A percentile compares a stretch with the other conserved stretches of the same genome.
phyloP scores from a whole-genome alignment of 768 basidiomycete genomes.

The Rhodosporidiobolus sp. region DNA sequence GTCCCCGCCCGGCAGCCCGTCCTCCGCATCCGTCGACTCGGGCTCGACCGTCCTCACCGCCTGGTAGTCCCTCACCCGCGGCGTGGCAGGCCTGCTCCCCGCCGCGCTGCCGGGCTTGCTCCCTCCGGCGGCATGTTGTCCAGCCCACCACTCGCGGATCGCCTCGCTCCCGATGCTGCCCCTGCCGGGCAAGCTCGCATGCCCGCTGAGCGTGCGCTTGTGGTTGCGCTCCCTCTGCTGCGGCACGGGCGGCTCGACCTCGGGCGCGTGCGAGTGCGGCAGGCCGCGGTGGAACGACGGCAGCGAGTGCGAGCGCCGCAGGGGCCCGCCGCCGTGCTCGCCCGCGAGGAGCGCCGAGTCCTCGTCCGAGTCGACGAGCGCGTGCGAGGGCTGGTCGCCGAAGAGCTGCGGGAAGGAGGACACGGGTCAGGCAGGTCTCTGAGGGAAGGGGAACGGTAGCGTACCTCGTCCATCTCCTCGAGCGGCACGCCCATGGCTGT shows the following conservation, averaged over 20 bases:
- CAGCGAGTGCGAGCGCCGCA: conserved; percentile 77
- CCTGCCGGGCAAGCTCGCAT: conserved; percentile 21
- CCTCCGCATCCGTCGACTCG: conserved; percentile 21
- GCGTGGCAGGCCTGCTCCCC: conserved; percentile 4
- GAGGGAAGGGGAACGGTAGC: too few relatives aligned
- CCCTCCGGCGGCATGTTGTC: background rate
- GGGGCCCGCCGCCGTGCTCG: conserved; percentile 46
- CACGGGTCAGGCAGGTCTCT: background rate
- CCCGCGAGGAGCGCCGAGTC: conserved; percentile 49
- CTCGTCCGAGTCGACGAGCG: background rate
- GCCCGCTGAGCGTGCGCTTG: conserved; percentile 55
- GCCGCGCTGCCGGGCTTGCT: background rate
- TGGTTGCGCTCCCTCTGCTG: conserved; percentile 70
- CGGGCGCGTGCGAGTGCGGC: conserved; percentile 15
- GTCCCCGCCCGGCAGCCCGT: background rate
- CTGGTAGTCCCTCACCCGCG: conserved; percentile 19
- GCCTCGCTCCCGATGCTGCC: conserved; percentile 16
- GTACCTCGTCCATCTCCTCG: conserved; percentile 46
- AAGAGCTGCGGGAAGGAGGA: conserved; percentile 17
- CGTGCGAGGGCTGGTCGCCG: conserved; percentile 22
- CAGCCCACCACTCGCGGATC: conserved; percentile 15
- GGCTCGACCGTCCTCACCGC: conserved; percentile 14
- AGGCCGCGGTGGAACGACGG: conserved; percentile 50
- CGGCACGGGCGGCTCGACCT: conserved; percentile 46
- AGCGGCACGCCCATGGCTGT: conserved; percentile 45